Conservation (phyloP, 768 basidiomycete genomes). For the Naganishia kalamii region DNA sequence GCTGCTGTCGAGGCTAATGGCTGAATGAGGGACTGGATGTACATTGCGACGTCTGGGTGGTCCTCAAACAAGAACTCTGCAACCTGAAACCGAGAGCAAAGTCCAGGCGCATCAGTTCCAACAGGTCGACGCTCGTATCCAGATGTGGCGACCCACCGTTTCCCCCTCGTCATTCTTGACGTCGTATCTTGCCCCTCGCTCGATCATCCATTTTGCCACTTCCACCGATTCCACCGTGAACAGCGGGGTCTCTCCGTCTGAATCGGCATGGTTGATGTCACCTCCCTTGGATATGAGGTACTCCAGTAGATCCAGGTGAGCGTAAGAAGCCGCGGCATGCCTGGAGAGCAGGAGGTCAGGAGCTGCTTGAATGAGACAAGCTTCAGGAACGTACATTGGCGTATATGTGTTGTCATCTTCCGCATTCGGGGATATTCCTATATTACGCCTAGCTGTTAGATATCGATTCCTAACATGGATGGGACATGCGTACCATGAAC, state of each 20-base stretch:
- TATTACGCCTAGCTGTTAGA: not conserved
- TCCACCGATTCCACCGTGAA: constrained; percentile 79
- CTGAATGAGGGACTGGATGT: constrained; percentile 26
- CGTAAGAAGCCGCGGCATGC: constrained; percentile 93
- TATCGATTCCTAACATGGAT: not conserved
- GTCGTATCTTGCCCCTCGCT: constrained; percentile 65
- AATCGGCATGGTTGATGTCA: constrained; percentile 76
- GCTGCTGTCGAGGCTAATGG: not conserved
- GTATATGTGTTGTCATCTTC: constrained; percentile 45
- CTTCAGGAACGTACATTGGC: constrained; percentile 36
- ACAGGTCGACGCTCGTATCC: not conserved
- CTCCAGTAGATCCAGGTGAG: constrained; percentile 64
- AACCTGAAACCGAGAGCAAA: constrained; percentile 26
- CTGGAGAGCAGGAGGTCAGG: constrained; percentile 47
- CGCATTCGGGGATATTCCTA: constrained; percentile 32
- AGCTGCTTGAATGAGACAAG: not conserved
- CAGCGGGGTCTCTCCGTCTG: constrained; percentile 83
- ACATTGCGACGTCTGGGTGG: constrained; percentile 36
- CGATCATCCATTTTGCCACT: constrained; percentile 69
- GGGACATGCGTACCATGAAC: constrained; percentile 24
- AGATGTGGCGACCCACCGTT: constrained; percentile 55
- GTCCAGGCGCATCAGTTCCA: not conserved
- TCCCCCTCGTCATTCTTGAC: constrained; percentile 65
- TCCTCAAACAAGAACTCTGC: constrained; percentile 40
- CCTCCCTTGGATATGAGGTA: constrained; percentile 80